These are phyloP conservation scores for Penicillium polonicum DNA, from an alignment of 2,329 filamentous ascomycete species.

Conservation along the genomic window DNA sequence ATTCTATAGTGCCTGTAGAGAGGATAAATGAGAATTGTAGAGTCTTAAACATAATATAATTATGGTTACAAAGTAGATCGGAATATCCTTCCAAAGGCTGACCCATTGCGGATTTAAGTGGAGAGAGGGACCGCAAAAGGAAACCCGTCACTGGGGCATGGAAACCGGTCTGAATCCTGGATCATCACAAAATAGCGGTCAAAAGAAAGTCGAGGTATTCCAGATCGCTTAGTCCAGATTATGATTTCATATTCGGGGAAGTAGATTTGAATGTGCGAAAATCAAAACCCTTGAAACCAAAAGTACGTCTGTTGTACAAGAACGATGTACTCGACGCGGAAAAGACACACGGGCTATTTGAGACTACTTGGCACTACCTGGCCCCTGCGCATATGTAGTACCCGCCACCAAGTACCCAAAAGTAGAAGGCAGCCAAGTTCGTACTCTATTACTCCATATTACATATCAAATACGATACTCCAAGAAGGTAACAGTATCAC, in stretches of 20 bases:
- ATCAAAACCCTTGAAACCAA: not conserved
- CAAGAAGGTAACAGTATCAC: not conserved
- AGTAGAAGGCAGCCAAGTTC: not conserved
- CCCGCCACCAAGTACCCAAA: not conserved
- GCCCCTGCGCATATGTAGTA: not conserved
- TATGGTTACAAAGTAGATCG: not conserved
- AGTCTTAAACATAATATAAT: not conserved
- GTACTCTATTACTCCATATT: not conserved
- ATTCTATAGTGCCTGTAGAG: too few species aligned
- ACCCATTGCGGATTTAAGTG: not conserved
- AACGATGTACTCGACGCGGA: not conserved
- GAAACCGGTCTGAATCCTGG: not conserved
- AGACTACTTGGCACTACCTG: not conserved
- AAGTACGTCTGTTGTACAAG: not conserved
- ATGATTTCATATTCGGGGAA: constrained; percentile 1
- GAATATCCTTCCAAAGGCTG: not conserved
- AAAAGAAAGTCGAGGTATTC: not conserved
- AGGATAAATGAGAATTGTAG: not conserved
- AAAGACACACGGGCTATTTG: not conserved
- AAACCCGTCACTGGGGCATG: not conserved
- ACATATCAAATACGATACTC: not conserved
- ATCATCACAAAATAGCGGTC: constrained; percentile 1
- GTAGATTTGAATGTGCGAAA: not conserved
- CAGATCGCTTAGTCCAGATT: not conserved
- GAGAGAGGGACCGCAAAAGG: constrained; percentile 1